Evolutionary conservation across 208 protist genomes (phyloP), one percentile per base, ranked within the genome.

Genomic region (Naegleria fowleri): DNA sequence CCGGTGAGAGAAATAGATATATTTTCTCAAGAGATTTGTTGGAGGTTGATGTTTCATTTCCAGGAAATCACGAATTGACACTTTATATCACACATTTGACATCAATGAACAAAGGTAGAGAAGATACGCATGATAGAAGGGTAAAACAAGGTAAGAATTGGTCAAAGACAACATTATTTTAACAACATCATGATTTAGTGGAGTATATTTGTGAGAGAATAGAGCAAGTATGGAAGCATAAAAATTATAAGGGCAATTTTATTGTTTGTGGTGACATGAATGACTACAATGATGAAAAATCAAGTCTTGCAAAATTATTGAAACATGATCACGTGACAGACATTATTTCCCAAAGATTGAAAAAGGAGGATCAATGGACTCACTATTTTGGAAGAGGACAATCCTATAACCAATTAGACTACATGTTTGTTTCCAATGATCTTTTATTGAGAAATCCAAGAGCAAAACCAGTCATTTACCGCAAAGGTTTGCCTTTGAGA

Each of bases 191-290:
- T n/a, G 58, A 76, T 15, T 6, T 36, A 79, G 67, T 79, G 7
- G 29, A 79, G 9, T 79, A 79, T 79, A 79, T 79, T 79, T 79
- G 29, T 79, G 67, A 79, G 29, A 79, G 67, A 79, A 36, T 79
- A 9, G 67, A 79, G 36, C 19, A 79, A 36, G 13, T 33, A 36
- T 79, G 67, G 67, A 79, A 79, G n/a, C 25, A 79, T 29, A 79
- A 36, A 33, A 36, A 79, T 7, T 79, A 79, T 36, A 79, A 79
- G 9, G 67, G 67, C 2, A 36, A 79, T 36, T 79, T 79, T 9
- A 79, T 79, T 36, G 9, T 79, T 79, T 79, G 13, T 25, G 67
- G 67, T 36, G 67, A 79, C n/a, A 36, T 79, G 16, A 79, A 79
- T 79, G 67, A 79, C 29, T 36, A 79, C 6, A 79, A 79, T 79